phyloP scores from a whole-genome alignment of 2,329 filamentous ascomycete genomes.

The Cladosporium sp. region DNA sequence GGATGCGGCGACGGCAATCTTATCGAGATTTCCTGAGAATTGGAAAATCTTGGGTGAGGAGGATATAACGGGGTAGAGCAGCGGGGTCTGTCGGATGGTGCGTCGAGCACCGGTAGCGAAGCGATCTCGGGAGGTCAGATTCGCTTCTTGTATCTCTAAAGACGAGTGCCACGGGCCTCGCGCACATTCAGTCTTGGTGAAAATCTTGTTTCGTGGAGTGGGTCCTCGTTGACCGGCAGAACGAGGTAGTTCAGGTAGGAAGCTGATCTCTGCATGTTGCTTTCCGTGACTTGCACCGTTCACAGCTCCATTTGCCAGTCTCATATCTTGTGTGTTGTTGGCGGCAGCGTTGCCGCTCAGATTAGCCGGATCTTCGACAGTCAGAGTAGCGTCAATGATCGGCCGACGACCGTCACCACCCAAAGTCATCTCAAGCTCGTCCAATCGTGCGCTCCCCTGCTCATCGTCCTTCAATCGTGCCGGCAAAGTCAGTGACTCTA shows the following conservation, averaged over 20 bases:
- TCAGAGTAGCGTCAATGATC: conserved; percentile 70
- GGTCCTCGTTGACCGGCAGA: conserved; percentile 16
- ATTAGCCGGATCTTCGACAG: conserved; percentile 43
- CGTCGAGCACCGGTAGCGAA: conserved; percentile 27
- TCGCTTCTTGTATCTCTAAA: conserved; percentile 28
- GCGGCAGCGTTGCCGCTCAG: conserved; percentile 25
- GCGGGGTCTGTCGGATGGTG: conserved; percentile 38
- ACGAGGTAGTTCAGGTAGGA: conserved; percentile 22
- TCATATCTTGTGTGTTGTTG: conserved; percentile 28
- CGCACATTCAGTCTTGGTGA: conserved; percentile 37
- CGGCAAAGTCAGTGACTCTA: conserved; percentile 76
- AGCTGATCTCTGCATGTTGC: conserved; percentile 18
- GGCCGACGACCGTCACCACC: conserved; percentile 75
- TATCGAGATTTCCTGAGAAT: conserved; percentile 33
- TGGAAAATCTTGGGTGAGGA: conserved; percentile 78
- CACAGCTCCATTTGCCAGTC: conserved; percentile 28
- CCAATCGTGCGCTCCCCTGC: conserved; percentile 49
- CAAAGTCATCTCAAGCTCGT: conserved; percentile 61
- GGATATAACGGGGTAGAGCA: conserved; percentile 73
- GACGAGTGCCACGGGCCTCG: conserved; percentile 37
- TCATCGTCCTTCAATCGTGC: conserved; percentile 58
- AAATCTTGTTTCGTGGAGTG: conserved; percentile 30
- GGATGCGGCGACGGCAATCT: conserved; percentile 46
- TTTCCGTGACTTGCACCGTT: conserved; percentile 19
- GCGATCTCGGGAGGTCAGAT: conserved; percentile 27